phyloP scores from a whole-genome alignment of 2,329 filamentous ascomycete species.

The Colletotrichum musicola region DNA sequence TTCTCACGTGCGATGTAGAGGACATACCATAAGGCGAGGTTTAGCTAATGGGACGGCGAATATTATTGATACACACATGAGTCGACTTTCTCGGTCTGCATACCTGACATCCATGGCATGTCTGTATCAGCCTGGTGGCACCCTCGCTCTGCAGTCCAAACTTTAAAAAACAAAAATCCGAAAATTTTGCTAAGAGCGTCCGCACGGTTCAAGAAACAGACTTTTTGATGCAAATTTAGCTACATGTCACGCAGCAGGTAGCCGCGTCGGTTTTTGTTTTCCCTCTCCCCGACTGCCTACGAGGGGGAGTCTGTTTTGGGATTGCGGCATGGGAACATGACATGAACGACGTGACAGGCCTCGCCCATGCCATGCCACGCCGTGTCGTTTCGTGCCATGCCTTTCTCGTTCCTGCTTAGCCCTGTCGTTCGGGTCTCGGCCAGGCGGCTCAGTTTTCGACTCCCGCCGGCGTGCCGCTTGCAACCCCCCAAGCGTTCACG shows the following conservation, averaged over 20 bases:
- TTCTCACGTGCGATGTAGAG: constrained; percentile 20
- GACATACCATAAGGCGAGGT: constrained; percentile 25
- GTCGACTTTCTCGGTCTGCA: not conserved
- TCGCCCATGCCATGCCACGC: not conserved
- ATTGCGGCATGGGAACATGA: not conserved
- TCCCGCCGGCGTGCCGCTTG: not conserved
- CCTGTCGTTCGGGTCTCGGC: no score
- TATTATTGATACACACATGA: constrained; percentile 23
- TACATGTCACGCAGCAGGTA: not conserved
- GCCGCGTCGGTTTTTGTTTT: not conserved
- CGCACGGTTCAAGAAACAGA: constrained; percentile 8
- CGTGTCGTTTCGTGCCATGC: no score
- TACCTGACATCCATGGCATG: constrained; percentile 5
- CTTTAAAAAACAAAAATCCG: not conserved
- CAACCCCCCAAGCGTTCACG: not conserved
- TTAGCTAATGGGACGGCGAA: constrained; percentile 19
- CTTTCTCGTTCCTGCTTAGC: no score
- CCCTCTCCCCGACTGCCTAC: not conserved
- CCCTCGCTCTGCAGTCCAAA: not conserved
- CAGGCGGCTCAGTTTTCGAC: no score
- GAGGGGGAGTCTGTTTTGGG: not conserved
- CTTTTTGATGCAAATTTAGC: constrained; percentile 8
- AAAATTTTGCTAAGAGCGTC: not conserved
- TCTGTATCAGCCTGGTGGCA: constrained; percentile 20
- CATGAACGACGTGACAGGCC: not conserved